Percentiles rank a stretch among this genome's conserved stretches.
Evolutionary conservation across 2,329 filamentous ascomycete species (phyloP).

Genomic region (Phaeosphaeria sp.): DNA sequence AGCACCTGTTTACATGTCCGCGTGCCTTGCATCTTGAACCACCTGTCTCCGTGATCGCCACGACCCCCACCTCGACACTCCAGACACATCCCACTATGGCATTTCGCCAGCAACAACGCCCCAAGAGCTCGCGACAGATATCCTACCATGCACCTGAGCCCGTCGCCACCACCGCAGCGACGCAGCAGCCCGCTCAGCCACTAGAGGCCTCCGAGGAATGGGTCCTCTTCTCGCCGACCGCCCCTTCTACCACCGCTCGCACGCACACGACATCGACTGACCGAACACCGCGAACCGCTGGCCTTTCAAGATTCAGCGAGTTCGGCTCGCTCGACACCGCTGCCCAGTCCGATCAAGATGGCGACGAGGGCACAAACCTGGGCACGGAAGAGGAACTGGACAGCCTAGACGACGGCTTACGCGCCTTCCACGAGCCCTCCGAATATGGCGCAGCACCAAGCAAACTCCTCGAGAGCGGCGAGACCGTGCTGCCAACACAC

Average conservation of each 20-base stretch:
- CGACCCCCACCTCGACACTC: conserved; percentile 13
- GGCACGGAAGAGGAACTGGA: conserved; percentile 74
- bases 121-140: conserved; percentile 41
- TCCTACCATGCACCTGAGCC: conserved; percentile 42
- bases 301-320: conserved; percentile 78
- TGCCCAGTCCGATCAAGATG: conserved; percentile 61
- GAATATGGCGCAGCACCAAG: conserved; percentile 51
- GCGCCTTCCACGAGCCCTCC: conserved; percentile 78
- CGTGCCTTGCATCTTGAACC: conserved; percentile 23
- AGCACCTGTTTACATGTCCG: conserved; percentile 15
- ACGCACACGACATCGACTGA: conserved; percentile 71
- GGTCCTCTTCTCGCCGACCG: conserved; percentile 82
- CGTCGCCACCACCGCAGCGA: conserved; percentile 28
- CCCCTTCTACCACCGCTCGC: conserved; percentile 69
- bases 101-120: conserved; percentile 48
- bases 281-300: conserved; percentile 70
- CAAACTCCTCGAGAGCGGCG: conserved; percentile 62
- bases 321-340: conserved; percentile 78
- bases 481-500: conserved; percentile 83
- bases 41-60: conserved; percentile 22
- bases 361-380: conserved; percentile 50
- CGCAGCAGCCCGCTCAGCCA: conserved; percentile 51
- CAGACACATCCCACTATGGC: conserved; percentile 38
- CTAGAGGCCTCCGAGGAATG: conserved; percentile 86
- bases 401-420: conserved; percentile 88